Conservation (phyloP, 2,329 filamentous ascomycete species). For the Myriosclerotinia curreyana region DNA sequence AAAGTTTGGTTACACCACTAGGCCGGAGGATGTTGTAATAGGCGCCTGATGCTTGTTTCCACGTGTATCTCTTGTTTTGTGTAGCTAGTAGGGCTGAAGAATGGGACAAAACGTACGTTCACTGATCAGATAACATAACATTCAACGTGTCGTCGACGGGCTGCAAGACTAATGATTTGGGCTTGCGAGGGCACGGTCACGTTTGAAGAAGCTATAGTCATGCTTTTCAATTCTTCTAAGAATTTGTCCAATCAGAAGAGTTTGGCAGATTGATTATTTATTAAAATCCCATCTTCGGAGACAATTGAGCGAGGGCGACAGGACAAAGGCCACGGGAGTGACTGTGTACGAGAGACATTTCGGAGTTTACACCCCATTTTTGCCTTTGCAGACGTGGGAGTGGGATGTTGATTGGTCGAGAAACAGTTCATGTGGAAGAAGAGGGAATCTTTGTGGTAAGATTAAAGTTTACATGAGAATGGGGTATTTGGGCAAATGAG, state of each 20-base stretch:
- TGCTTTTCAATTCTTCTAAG: background rate
- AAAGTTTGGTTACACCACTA: background rate
- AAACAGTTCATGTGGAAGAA: background rate
- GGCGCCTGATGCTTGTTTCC: background rate
- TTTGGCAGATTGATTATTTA: background rate
- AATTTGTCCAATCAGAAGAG: background rate
- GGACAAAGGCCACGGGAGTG: conserved; percentile 12
- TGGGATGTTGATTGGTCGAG: background rate
- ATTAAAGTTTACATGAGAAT: conserved; percentile 8
- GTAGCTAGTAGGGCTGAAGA: background rate
- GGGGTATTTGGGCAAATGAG: conserved; percentile 4
- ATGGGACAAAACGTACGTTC: background rate
- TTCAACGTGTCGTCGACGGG: background rate
- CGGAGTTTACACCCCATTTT: conserved; percentile 9
- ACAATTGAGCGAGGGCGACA: background rate
- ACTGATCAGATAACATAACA: background rate
- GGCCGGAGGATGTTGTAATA: background rate
- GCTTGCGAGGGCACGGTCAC: background rate
- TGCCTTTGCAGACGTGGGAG: conserved; percentile 8
- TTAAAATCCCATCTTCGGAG: conserved; percentile 5
- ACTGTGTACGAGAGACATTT: background rate
- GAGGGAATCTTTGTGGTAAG: background rate
- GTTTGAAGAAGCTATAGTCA: background rate
- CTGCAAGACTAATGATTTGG: background rate
- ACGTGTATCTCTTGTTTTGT: background rate